Conservation (phyloP, 352 stramenopile genomes). For the Globisporangium acanthophoron region DNA sequence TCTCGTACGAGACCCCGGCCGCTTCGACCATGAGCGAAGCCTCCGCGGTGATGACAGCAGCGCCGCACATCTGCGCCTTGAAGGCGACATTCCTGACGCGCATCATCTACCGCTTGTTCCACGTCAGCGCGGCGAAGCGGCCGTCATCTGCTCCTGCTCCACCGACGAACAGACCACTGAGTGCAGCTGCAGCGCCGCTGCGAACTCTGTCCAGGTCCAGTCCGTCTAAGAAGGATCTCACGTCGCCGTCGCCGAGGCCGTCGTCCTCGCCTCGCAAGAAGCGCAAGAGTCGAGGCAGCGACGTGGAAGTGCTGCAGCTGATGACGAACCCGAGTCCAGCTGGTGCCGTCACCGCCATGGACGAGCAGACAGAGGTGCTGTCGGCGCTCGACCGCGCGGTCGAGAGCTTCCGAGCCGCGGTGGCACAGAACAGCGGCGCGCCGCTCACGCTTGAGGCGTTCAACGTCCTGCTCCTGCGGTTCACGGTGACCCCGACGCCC, state of each 20-base stretch:
- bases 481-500: slow-evolving; percentile 17
- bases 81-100: slow-evolving; percentile 50
- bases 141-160: slow-evolving; percentile 2
- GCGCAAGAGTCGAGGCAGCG: slow-evolving; percentile 5
- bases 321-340: neutral
- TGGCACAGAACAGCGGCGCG: slow-evolving; percentile 23
- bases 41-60: neutral
- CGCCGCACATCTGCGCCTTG: slow-evolving; percentile 34
- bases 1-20: slow-evolving; percentile 34
- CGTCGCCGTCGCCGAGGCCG: slow-evolving; percentile 6
- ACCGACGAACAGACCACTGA: neutral
- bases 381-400: slow-evolving; percentile 13
- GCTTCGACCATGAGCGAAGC: neutral
- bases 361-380: neutral
- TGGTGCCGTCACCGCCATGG: no score
- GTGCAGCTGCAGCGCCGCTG: neutral
- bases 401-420: slow-evolving; percentile 14
- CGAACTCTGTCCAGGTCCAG: neutral
- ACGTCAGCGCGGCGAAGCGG: slow-evolving; percentile 23
- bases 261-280: slow-evolving; percentile 9
- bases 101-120: slow-evolving; percentile 39
- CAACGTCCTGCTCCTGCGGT: slow-evolving; percentile 41
- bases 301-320: neutral
- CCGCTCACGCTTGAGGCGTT: slow-evolving; percentile 49
- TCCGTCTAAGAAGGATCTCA: slow-evolving; percentile 5